Percentiles rank a stretch among this genome's conserved stretches.
phyloP scores from a whole-genome alignment of 345 rosid species.

The Gossypium mustelinum region DNA sequence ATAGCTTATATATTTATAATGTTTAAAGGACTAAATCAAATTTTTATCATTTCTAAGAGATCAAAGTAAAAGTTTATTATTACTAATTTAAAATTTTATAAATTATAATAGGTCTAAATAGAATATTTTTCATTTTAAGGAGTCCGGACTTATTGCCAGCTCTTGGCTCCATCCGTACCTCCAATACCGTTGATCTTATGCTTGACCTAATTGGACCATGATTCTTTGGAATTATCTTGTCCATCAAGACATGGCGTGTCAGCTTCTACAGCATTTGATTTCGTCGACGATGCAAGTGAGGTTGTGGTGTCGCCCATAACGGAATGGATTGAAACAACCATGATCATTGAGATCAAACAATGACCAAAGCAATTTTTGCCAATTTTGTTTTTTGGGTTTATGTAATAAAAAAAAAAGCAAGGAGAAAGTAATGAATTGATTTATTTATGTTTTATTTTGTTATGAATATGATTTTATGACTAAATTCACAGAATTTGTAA shows the following conservation, averaged over 20 bases:
- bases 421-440: background rate
- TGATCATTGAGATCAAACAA: background rate
- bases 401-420: background rate
- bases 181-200: background rate
- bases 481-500: too few relatives aligned
- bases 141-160: fast-evolving
- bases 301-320: background rate
- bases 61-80: fast-evolving
- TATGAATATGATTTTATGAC: background rate
- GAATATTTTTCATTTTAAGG: fast-evolving
- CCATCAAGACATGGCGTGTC: too few relatives aligned
- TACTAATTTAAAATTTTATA: too few relatives aligned
- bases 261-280: too few relatives aligned
- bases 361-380: background rate
- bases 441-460: background rate
- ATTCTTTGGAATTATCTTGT: too few relatives aligned
- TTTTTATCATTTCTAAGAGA: fast-evolving
- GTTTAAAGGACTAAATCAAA: too few relatives aligned
- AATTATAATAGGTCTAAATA: too few relatives aligned
- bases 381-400: background rate
- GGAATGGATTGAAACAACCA: background rate
- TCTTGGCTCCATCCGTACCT: too few relatives aligned
- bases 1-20: too few relatives aligned
- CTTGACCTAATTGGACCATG: background rate
- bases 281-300: background rate